Base-by-base conservation (phyloP, 2,329 filamentous ascomycete species). In the Neonectria magnoliae region DNA sequence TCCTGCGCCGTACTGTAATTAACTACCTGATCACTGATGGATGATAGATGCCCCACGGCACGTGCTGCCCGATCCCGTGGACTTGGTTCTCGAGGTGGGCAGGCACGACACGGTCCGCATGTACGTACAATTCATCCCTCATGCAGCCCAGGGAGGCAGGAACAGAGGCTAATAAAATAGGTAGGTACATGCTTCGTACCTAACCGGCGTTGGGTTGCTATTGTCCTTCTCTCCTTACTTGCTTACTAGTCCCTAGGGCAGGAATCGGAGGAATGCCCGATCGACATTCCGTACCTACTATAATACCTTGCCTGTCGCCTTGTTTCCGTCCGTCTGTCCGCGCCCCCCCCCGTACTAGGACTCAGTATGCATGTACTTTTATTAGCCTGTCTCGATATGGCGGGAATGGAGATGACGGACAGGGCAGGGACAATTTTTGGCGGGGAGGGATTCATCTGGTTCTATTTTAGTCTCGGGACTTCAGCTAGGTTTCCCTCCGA, bases 41-140 rank as follows among this genome's bases (percentile, higher is more conserved):
- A 59, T 45, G 57, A 59, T 53, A 58, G 38, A 57, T 57, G 65
- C 64, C 57, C 66, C 48, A 57, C 54, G 61, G 62, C 68, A 72
- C 66, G 70, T 71, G 70, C 70, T 47, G 20, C 56, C 65, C 60
- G 65, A 66, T 68, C 67, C 60, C 55, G 57, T 33, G 44, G 38
- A 10, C 27, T 18, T 64, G 68, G 64, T 60, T 68, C 55, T 64
- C 9, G 29, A 29, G 29, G 29, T 10, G 62, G 58, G 38, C 22
- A 59, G 41, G 42, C 29, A 52, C 51, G 48, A 52, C 14, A 25
- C 6, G 36, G 36, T n/a, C n/a, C 2, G n/a, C 16, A 20, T 42
- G 38, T 20, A 42, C 10, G 38, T 20, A 42, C 10, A 42, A 42
- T 42, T 42, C 29, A 18, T 8, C 18, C 4, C 20, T 13, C 48